A percentile compares a stretch with the other conserved stretches of the same genome.
phyloP scores from a whole-genome alignment of 2,329 filamentous ascomycete species.

The Exophiala alcalophila region DNA sequence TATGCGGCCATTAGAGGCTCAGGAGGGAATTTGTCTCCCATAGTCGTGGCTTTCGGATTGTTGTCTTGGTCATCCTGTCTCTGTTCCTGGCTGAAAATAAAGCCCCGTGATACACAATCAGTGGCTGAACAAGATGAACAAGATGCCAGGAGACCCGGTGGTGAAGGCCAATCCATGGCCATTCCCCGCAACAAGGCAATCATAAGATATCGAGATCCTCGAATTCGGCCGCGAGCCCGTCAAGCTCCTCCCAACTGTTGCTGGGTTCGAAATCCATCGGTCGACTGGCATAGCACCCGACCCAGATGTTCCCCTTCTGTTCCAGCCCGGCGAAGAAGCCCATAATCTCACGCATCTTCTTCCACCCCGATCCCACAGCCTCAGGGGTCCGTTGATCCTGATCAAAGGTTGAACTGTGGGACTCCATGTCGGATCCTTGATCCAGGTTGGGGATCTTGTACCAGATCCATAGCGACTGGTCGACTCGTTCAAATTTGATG shows the following conservation, averaged over 20 bases:
- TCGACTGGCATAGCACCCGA: slow-evolving; percentile 58
- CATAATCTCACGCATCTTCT: slow-evolving; percentile 58
- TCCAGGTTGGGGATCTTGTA: slow-evolving; percentile 46
- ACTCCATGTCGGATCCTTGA: background rate
- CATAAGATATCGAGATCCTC: slow-evolving; percentile 52
- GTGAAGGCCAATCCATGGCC: no score
- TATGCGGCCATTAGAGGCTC: no score
- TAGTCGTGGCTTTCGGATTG: no score
- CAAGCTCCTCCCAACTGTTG: slow-evolving; percentile 31
- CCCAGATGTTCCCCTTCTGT: slow-evolving; percentile 53
- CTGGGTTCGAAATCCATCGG: slow-evolving; percentile 40
- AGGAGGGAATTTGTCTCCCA: no score
- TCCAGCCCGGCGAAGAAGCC: slow-evolving; percentile 61
- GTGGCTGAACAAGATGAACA: no score
- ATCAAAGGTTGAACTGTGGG: slow-evolving; percentile 18
- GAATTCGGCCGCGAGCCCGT: slow-evolving; percentile 50
- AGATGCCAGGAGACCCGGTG: no score
- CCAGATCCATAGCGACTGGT: slow-evolving; percentile 57
- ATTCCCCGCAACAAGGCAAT: no score
- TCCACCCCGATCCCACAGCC: slow-evolving; percentile 50
- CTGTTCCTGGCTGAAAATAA: no score
- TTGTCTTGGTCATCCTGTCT: no score
- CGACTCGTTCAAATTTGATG: slow-evolving; percentile 57
- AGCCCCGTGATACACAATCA: no score
- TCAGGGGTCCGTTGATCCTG: slow-evolving; percentile 33